Evolutionary conservation across 768 basidiomycete genomes (phyloP).

Genomic region (Hortiboletus flavorubellus): DNA sequence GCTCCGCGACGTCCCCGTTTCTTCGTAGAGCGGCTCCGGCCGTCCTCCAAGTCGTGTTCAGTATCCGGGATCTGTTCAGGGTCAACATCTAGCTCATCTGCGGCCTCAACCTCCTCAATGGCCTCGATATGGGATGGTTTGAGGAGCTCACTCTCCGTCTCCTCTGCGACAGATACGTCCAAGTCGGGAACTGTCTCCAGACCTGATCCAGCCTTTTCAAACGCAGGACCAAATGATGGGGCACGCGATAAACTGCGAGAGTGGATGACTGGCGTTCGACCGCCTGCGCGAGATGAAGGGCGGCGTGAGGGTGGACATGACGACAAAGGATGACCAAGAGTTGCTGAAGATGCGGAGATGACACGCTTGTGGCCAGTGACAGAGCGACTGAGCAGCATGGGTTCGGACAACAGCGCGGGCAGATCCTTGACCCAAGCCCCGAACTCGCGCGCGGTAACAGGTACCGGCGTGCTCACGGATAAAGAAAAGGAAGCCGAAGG

Average conservation of each 20-base stretch:
- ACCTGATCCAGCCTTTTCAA: constrained; percentile 43
- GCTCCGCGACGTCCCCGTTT: constrained; percentile 84
- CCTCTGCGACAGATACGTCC: constrained; percentile 39
- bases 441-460: constrained; percentile 76
- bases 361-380: constrained; percentile 49
- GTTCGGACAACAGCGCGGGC: constrained; percentile 63
- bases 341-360: constrained; percentile 53
- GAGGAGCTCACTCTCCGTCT: constrained; percentile 35
- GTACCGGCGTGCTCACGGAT: constrained; percentile 24
- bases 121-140: constrained; percentile 26
- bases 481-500: constrained; percentile 41
- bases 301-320: constrained; percentile 66
- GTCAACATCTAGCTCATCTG: constrained; percentile 31
- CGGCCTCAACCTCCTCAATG: constrained; percentile 37
- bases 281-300: constrained; percentile 63
- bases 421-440: constrained; percentile 83
- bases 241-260: constrained; percentile 61
- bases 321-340: constrained; percentile 61
- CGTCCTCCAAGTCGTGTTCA: constrained; percentile 35
- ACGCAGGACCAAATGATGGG: constrained; percentile 54
- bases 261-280: constrained; percentile 51
- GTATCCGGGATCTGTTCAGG: constrained; percentile 11
- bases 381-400: constrained; percentile 28
- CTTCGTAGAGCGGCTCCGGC: constrained; percentile 55
- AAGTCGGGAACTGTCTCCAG: constrained; percentile 50